Evolutionary conservation across 2,329 filamentous ascomycete species (phyloP), one percentile per base, ranked within the genome.

Genomic region (Elsinoe ampelina): DNA sequence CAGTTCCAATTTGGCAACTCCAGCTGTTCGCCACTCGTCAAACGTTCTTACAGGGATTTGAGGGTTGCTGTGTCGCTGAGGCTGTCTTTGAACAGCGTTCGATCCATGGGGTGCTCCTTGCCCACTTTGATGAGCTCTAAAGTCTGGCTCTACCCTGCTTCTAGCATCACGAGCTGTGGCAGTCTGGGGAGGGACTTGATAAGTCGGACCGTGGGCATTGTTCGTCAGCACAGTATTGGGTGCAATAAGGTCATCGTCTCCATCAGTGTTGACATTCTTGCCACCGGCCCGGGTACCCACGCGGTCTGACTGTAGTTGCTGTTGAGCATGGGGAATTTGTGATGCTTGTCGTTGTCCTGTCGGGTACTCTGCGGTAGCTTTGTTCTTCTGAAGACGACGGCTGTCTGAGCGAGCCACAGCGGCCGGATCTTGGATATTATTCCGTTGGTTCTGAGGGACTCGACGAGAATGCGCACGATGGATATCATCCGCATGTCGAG

Each of bases 1-100:
- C 0, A 67, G 65, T 4, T 64, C 63, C 12, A 79, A 67, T 15
- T 65, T 66, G 13, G 70, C 73, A 15, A 68, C 62, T 12, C 67
- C 67, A 2, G 71, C 75, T 42, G 64, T 64, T 58, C 67, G 73
- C 75, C 75, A 77, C 54, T 78, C 36, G 41, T 52, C 34, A 11
- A 52, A 35, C 19, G 48, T 52, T 8, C 48, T 34, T 17, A 35
- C 17, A 7, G 48, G 48, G 5, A 52, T 52, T 34, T 52, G 48
- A 32, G 32, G 7, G 30, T 22, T 12, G 32, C 15, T 36, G 13
- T 15, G n/a, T 8, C 30, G 45, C 11, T 34, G 26, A 26, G 45
- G 26, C 15, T 34, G 26, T 26, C 45, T 20, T 35, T 50, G 45
- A 10, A 10, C 15, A 19, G 45, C 30, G 2, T 15, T 50, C 5